A percentile compares a stretch with the other conserved stretches of the same genome.
phyloP scores from a whole-genome alignment of 495 filamentous ascomycete species.

The Lichina pygmaea region DNA sequence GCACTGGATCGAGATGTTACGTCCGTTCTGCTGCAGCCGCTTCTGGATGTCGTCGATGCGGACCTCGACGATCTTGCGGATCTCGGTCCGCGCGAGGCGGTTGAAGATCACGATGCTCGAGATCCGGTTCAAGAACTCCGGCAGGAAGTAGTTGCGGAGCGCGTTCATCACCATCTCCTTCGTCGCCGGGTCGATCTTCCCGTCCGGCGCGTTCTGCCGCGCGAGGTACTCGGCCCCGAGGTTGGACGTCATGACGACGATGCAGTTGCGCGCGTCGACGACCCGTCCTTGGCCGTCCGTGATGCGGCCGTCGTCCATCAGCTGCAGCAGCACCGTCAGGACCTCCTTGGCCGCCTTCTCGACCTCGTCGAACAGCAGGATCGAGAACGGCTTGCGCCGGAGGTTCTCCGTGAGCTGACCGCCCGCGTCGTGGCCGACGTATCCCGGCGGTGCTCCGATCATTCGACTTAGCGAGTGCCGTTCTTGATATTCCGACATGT shows the following conservation, averaged over 20 bases:
- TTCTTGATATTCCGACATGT: constrained; percentile 99
- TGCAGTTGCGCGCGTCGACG: constrained; percentile 89
- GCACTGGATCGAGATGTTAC: constrained; percentile 54
- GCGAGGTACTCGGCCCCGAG: constrained; percentile 83
- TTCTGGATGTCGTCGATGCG: constrained; percentile 76
- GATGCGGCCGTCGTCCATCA: constrained; percentile 97
- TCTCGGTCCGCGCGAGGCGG: constrained; percentile 65
- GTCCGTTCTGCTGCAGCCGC: constrained; percentile 49
- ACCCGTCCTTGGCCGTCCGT: constrained; percentile 90
- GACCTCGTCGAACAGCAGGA: constrained; percentile 90
- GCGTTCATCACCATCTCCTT: constrained; percentile 69
- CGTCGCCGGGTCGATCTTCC: constrained; percentile 67
- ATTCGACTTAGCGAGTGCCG: constrained; percentile 86
- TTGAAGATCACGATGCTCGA: constrained; percentile 94
- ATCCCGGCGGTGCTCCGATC: constrained; percentile 93
- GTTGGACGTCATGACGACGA: constrained; percentile 98
- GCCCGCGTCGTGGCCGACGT: constrained; percentile 87
- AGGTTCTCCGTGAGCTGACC: constrained; percentile 88
- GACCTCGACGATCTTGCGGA: constrained; percentile 85
- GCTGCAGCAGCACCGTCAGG: constrained; percentile 80
- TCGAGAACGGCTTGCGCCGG: constrained; percentile 85
- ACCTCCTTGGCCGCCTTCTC: constrained; percentile 98
- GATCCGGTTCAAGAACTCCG: constrained; percentile 96
- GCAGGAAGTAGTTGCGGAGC: constrained; percentile 82
- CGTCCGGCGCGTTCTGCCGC: constrained; percentile 45